A percentile compares a stretch with the other conserved stretches of the same genome.
Evolutionary conservation across 2,329 filamentous ascomycete species (phyloP).

Genomic region (Aureobasidium sp.): DNA sequence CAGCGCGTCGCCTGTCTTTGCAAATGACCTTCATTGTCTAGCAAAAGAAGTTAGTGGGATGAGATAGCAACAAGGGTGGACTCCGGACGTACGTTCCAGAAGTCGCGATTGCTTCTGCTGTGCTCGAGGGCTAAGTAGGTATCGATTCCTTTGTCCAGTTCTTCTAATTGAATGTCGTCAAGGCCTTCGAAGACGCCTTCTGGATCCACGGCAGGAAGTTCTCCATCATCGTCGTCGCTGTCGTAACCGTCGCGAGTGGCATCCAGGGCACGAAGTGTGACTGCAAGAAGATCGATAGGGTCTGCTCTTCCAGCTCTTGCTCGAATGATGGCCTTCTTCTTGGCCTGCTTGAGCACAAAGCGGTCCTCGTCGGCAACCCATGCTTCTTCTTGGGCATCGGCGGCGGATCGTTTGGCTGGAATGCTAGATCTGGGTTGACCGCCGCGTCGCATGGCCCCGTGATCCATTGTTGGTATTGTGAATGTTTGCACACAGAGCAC

Average conservation of each 20-base stretch:
- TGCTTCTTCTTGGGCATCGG: constrained; percentile 43
- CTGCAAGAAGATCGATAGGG: constrained; percentile 88
- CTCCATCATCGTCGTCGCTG: constrained; percentile 74
- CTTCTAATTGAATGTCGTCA: constrained; percentile 57
- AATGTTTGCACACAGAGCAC: too few species aligned
- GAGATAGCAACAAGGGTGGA: neutral
- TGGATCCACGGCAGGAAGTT: constrained; percentile 71
- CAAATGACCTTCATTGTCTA: constrained; percentile 79
- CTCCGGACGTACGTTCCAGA: constrained; percentile 60
- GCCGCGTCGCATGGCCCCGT: constrained; percentile 12
- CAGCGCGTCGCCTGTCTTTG: constrained; percentile 62
- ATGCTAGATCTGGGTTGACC: constrained; percentile 29
- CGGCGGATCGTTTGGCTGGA: constrained; percentile 35
- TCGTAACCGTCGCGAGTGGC: constrained; percentile 70
- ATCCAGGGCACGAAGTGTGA: constrained; percentile 84
- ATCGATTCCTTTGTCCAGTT: constrained; percentile 77
- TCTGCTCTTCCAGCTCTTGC: constrained; percentile 86
- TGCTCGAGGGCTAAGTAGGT: constrained; percentile 74
- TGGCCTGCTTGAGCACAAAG: constrained; percentile 92
- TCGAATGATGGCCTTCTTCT: constrained; percentile 94
- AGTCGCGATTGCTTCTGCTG: constrained; percentile 70
- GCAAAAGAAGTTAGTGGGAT: neutral
- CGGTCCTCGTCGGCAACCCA: constrained; percentile 94
- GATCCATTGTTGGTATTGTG: neutral
- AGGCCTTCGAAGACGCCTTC: constrained; percentile 73